phyloP scores from a whole-genome alignment of 495 filamentous ascomycete species.

The Cercophora samala region DNA sequence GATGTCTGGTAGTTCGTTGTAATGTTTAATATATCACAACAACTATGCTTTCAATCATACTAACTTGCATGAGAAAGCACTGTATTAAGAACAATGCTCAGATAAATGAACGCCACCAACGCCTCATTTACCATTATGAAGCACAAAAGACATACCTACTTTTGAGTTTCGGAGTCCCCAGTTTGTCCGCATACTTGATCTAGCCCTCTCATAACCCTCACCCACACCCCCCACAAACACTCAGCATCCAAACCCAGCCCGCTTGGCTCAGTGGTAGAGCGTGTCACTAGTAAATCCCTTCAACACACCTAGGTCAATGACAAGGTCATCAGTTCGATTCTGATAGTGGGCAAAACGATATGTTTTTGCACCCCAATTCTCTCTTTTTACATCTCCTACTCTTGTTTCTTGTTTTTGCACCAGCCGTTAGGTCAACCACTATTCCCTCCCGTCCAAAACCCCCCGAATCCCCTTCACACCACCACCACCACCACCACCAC shows the following conservation, averaged over 20 bases:
- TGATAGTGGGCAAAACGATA: conserved; percentile 18
- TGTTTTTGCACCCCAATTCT: not conserved
- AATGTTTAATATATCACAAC: too few relatives aligned
- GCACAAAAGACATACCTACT: not conserved
- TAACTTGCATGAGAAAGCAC: not conserved
- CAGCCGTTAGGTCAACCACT: not conserved
- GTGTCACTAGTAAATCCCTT: conserved; percentile 15
- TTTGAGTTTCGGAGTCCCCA: not conserved
- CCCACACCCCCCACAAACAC: not conserved
- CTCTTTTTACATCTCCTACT: not conserved
- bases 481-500: too few relatives aligned
- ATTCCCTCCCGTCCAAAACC: not conserved
- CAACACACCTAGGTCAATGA: conserved; percentile 8
- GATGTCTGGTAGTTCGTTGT: too few relatives aligned
- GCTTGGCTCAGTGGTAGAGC: conserved; percentile 22
- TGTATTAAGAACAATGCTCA: not conserved
- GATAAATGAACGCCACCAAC: not conserved
- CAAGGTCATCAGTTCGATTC: conserved; percentile 21
- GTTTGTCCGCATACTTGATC: not conserved
- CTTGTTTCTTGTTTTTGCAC: conserved; percentile 1
- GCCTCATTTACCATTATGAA: not conserved
- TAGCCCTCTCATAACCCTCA: not conserved
- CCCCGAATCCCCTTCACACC: not conserved
- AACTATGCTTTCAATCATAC: too few relatives aligned
- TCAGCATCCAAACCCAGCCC: conserved; percentile 4